Evolutionary conservation across 257 asterid genomes (phyloP).

Genomic region (Scutellaria minor): DNA sequence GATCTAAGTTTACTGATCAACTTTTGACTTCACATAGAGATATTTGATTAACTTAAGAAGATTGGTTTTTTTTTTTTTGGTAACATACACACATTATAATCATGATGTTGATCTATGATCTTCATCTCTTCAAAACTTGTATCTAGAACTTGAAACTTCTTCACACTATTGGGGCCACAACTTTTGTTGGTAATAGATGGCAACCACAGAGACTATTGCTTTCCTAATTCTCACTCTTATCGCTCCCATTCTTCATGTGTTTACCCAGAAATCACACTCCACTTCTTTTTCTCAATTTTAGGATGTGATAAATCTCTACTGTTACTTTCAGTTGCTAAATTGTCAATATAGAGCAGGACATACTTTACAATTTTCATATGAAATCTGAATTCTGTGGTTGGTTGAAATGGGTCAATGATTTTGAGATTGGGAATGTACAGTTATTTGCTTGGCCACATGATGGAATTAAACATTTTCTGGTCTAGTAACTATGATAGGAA

Average conservation of each 20-base stretch:
- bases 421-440: conserved; percentile 1
- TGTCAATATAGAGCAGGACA: neutral
- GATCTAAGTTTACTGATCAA: neutral
- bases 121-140: neutral
- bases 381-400: neutral
- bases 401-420: neutral
- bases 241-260: neutral
- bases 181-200: conserved; percentile 3
- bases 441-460: neutral
- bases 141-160: neutral
- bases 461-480: neutral
- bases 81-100: neutral
- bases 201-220: neutral
- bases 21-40: conserved; percentile 13
- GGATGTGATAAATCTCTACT: neutral
- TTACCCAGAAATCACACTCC: neutral
- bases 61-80: conserved; percentile 6
- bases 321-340: neutral
- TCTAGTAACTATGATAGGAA: conserved; percentile 7
- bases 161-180: neutral
- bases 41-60: conserved; percentile 6
- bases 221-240: neutral
- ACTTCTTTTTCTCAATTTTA: neutral
- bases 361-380: neutral
- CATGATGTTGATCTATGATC: conserved; percentile 22